Base-by-base conservation (phyloP, 2,329 filamentous ascomycete genomes). In the Exophiala spinifera region DNA sequence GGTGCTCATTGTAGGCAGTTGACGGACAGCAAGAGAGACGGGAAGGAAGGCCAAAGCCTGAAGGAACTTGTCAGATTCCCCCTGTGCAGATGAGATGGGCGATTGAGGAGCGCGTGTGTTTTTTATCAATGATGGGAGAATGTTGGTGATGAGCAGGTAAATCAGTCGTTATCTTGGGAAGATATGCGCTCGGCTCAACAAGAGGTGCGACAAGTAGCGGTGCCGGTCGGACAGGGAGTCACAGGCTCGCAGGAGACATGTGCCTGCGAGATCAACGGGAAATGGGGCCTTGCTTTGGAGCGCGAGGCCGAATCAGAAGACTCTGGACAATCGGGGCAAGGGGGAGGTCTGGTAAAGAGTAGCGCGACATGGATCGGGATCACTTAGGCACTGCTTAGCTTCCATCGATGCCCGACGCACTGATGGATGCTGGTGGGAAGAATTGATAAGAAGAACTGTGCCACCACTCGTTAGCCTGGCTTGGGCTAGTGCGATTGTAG, bases 1-100 rank as follows among this genome's bases (percentile, higher is more conserved):
- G 37, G 46, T 61, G 57, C 60, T 64, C 62, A 64, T 64, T 61
- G 55, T 63, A 59, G 33, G 47, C 36, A 39, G 21, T 44, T 40
- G 45, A 50, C 28, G 19, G 44, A 43, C 44, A 39, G 40, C 40
- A 31, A 34, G 23, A 39, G 47, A 31, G 17, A 36, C 36, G 28
- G 52, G 17, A 31, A 15, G 28, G 51, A 46, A 43, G 46, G 52
- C 46, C 14, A 20, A 36, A 49, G 47, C 36, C 37, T 40, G 4
- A 21, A 44, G 42, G 49, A 39, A 20, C 43, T 31, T 44, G 31
- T 21, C 19, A 31, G 50, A 42, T n/a, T 31, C 28, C 42, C 20
- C 11, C 21, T 36, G n/a, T n/a, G 20, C 23, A 21, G 31, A 40
- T 20, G 21, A 33, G 20, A 48, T 23, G n/a, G 51, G 52, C 53